Evolutionary conservation across 768 basidiomycete genomes (phyloP), one percentile per base, ranked within the genome.

Genomic region (Tricholoma sp.): DNA sequence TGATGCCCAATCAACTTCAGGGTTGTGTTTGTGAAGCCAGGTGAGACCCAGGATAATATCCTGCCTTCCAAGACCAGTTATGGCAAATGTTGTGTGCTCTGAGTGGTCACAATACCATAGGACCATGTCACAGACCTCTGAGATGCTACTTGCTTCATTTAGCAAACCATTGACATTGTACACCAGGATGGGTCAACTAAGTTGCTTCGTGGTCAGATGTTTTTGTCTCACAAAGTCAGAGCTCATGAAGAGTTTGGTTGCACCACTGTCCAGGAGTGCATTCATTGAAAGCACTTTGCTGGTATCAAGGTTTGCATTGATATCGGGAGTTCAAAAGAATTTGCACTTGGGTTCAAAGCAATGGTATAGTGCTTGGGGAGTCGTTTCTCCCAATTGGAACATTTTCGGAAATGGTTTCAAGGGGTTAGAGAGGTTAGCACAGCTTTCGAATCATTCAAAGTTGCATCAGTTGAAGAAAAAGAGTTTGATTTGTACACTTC

Each of bases 11-110:
- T 70, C 55, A 4, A 66, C 57, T 14, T 57, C 34, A 0, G 64
- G 64, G 45, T 69, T 69, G 50, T 67, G 66, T 2, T 57, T 34
- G 0, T 37, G 16, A 6, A 67, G 61, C 67, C 66, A 69, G 9
- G 62, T 61, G 29, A 64, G 60, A 3, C 66, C 64, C 1, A 66
- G 55, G 14, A 67, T 65, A 0, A 66, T 37, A 0, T 62, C 12
- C 11, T 56, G 52, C 5, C 47, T 61, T 2, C 66, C 66, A 0
- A 63, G 61, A 18, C 64, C 57, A 6, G 69, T 65, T 6, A 70
- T 58, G 1, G 63, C 54, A 34, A 68, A 65, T 0, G 41, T 41
- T 7, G 65, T 52, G 2, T 34, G 21, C 39, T 71, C 67, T 2
- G 46, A 22, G 52, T 69, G 67, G 9, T 64, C 54, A 9, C 53